Evolutionary conservation across 768 basidiomycete genomes (phyloP).

Genomic region (Mycena rosella): DNA sequence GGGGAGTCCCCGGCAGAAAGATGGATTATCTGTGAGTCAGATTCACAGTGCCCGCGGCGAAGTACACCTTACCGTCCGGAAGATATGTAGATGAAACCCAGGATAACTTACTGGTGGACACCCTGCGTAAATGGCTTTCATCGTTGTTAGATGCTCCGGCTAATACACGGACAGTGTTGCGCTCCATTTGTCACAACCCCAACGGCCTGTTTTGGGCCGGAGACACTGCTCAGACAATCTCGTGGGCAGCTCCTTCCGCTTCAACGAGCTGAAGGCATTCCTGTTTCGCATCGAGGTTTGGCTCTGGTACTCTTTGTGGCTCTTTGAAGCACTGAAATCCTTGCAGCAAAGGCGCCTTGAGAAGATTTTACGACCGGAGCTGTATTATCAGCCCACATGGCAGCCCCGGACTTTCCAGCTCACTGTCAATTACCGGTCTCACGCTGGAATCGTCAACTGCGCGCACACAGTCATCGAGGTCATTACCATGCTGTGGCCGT

Average conservation of each 20-base stretch:
- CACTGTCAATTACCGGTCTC: slow-evolving; percentile 75
- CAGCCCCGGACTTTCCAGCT: slow-evolving; percentile 64
- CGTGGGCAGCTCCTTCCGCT: slow-evolving; percentile 77
- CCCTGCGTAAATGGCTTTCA: slow-evolving; percentile 56
- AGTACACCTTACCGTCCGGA: slow-evolving; percentile 5
- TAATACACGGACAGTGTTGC: slow-evolving; percentile 59
- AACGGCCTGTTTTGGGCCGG: slow-evolving; percentile 85
- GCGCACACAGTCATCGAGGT: slow-evolving; percentile 76
- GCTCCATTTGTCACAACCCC: slow-evolving; percentile 71
- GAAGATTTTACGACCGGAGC: slow-evolving; percentile 17
- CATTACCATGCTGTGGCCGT: slow-evolving; percentile 71
- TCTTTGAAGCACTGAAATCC: background rate
- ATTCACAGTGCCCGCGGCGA: background rate
- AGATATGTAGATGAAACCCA: slow-evolving; percentile 84
- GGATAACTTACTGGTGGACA: slow-evolving; percentile 77
- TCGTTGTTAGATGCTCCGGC: background rate
- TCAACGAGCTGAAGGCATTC: slow-evolving; percentile 79
- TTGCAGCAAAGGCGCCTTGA: slow-evolving; percentile 39
- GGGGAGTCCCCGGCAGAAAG: slow-evolving; percentile 53
- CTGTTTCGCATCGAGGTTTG: slow-evolving; percentile 71
- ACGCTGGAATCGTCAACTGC: slow-evolving; percentile 80
- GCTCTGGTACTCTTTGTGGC: background rate
- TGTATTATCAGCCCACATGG: slow-evolving; percentile 40
- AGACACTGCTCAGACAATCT: slow-evolving; percentile 85
- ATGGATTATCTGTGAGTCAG: slow-evolving; percentile 68